A percentile compares a stretch with the other conserved stretches of the same genome.
Conservation (phyloP, 176 grass and related monocot genomes). For the Carex myosuroides region DNA sequence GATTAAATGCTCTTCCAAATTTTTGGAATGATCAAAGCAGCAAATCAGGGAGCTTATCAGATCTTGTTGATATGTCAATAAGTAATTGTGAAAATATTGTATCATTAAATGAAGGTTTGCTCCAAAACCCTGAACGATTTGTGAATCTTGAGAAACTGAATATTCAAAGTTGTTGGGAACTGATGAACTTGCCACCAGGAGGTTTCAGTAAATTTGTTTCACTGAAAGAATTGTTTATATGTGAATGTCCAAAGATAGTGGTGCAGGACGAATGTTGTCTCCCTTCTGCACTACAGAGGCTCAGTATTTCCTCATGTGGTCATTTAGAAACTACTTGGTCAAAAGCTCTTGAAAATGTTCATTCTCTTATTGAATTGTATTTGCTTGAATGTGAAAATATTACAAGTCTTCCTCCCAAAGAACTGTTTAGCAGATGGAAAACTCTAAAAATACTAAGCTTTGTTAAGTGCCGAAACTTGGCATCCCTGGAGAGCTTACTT, state of each 20-base stretch:
- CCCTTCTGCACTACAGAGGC: background rate
- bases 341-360: slow-evolving; percentile 1
- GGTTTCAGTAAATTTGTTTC: slow-evolving; percentile 14
- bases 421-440: background rate
- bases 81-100: background rate
- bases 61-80: background rate
- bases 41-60: background rate
- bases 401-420: background rate
- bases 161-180: background rate
- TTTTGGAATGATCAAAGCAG: background rate
- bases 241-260: background rate
- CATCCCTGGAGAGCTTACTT: background rate
- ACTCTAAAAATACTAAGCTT: too few species aligned
- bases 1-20: background rate
- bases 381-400: background rate
- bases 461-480: fast-evolving
- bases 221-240: slow-evolving; percentile 17
- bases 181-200: background rate
- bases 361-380: background rate
- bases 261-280: background rate
- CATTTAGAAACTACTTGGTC: background rate
- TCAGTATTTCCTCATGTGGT: background rate
- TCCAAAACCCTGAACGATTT: background rate
- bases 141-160: background rate
- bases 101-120: background rate